These are phyloP conservation scores for Colletotrichum melonis DNA, from an alignment of 2,329 filamentous ascomycete genomes.

Conservation along the genomic window DNA sequence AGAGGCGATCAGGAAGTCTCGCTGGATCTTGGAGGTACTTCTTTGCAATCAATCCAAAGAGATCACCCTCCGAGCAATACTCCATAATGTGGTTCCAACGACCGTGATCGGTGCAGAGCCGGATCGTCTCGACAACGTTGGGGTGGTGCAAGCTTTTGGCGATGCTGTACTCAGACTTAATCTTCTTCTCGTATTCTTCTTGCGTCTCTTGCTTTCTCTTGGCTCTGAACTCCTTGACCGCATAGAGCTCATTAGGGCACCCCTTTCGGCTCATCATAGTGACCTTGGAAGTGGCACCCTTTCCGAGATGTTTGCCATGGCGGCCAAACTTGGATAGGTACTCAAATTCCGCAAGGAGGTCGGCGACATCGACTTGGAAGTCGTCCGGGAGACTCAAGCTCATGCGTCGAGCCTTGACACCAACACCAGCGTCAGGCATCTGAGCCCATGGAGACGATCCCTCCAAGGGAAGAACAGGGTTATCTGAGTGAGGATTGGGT, in stretches of 20 bases:
- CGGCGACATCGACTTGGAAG: slow-evolving; percentile 76
- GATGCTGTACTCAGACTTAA: slow-evolving; percentile 91
- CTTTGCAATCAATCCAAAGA: slow-evolving; percentile 80
- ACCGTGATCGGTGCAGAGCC: slow-evolving; percentile 78
- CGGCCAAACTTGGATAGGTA: slow-evolving; percentile 77
- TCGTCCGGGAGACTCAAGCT: slow-evolving; percentile 80
- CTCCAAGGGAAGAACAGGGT: slow-evolving; percentile 48
- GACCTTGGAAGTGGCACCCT: slow-evolving; percentile 85
- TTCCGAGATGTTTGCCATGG: slow-evolving; percentile 80
- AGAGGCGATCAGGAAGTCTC: slow-evolving; percentile 76
- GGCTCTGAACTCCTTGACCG: slow-evolving; percentile 88
- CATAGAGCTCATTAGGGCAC: slow-evolving; percentile 74
- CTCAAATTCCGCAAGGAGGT: slow-evolving; percentile 77
- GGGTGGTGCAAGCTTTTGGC: slow-evolving; percentile 87
- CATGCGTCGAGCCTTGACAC: slow-evolving; percentile 82
- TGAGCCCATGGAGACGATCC: slow-evolving; percentile 66
- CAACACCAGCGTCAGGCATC: slow-evolving; percentile 76
- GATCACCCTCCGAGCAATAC: slow-evolving; percentile 84
- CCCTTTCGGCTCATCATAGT: slow-evolving; percentile 82
- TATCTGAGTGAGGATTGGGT: slow-evolving; percentile 35
- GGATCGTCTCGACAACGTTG: slow-evolving; percentile 85
- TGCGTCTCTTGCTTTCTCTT: slow-evolving; percentile 76
- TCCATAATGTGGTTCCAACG: slow-evolving; percentile 96
- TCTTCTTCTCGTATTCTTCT: slow-evolving; percentile 85
- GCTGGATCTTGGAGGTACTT: slow-evolving; percentile 74